Evolutionary conservation across 257 asterid genomes (phyloP).

Genomic region (Cynanchum wilfordii): DNA sequence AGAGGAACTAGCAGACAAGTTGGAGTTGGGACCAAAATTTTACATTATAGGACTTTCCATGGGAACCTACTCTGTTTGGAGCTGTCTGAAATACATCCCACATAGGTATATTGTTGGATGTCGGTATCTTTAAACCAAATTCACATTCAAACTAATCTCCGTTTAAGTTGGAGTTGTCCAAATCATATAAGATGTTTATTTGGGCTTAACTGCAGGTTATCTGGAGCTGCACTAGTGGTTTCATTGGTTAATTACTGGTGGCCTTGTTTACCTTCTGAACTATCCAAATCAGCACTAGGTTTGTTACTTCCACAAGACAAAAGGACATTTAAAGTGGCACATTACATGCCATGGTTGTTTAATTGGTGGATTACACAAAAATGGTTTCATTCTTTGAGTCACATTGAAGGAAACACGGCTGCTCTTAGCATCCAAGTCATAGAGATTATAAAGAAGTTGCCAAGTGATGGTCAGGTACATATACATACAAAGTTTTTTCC

Average conservation of each 20-base stretch:
- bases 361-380: conserved; percentile 91
- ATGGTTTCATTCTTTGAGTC: conserved; percentile 58
- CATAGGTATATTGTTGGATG: no score
- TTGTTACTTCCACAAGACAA: conserved; percentile 35
- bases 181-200: no score
- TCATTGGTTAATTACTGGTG: conserved; percentile 75
- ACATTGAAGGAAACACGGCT: conserved; percentile 39
- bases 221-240: conserved; percentile 74
- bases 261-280: conserved; percentile 51
- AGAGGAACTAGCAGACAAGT: conserved; percentile 71
- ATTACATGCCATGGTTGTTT: conserved; percentile 65
- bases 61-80: conserved; percentile 64
- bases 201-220: conserved; percentile 35
- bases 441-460: conserved; percentile 41
- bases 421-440: conserved; percentile 44
- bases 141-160: no score
- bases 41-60: conserved; percentile 60
- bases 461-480: conserved; percentile 37
- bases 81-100: conserved; percentile 73
- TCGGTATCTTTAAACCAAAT: no score
- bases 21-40: conserved; percentile 69
- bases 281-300: conserved; percentile 38
- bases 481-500: no score
- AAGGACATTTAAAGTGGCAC: conserved; percentile 55
- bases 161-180: no score